Percentiles rank a stretch among this genome's conserved stretches.
These are phyloP conservation scores for Parsonsia alboflavescens DNA, from an alignment of 257 asterid species.

Conservation along the genomic window DNA sequence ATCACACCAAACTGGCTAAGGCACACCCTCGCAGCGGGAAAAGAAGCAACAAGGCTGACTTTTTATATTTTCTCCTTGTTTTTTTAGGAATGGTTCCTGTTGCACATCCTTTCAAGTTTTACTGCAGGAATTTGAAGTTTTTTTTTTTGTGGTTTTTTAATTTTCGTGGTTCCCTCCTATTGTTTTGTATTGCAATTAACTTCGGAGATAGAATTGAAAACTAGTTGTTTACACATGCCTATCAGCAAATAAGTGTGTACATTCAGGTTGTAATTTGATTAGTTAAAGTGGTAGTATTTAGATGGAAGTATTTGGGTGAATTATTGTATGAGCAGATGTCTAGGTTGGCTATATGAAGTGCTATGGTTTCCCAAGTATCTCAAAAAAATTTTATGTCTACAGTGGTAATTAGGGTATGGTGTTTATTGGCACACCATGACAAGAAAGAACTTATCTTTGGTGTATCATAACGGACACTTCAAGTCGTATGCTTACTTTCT, in stretches of 20 bases:
- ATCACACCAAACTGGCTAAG: no score
- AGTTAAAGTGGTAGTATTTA: background rate
- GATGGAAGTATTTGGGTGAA: background rate
- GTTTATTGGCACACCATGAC: background rate
- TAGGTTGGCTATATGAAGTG: background rate
- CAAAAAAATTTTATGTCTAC: no score
- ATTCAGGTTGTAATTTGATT: background rate
- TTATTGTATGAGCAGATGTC: no score
- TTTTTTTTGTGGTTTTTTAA: background rate
- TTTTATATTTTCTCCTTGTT: conserved; percentile 20
- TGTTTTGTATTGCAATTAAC: background rate
- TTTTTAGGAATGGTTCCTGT: background rate
- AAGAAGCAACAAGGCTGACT: no score
- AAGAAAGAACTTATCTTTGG: background rate
- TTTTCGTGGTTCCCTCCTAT: background rate
- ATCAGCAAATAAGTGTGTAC: background rate
- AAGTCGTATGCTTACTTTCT: no score
- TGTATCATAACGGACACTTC: no score
- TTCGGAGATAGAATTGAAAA: background rate
- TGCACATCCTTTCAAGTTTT: background rate
- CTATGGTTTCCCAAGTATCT: background rate
- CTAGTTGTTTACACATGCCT: background rate
- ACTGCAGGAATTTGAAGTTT: background rate
- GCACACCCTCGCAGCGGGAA: no score
- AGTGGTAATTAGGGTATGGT: background rate